Conservation (phyloP, 192 early-diverging fungal genomes). For the Tieghemiomyces parasiticus region DNA sequence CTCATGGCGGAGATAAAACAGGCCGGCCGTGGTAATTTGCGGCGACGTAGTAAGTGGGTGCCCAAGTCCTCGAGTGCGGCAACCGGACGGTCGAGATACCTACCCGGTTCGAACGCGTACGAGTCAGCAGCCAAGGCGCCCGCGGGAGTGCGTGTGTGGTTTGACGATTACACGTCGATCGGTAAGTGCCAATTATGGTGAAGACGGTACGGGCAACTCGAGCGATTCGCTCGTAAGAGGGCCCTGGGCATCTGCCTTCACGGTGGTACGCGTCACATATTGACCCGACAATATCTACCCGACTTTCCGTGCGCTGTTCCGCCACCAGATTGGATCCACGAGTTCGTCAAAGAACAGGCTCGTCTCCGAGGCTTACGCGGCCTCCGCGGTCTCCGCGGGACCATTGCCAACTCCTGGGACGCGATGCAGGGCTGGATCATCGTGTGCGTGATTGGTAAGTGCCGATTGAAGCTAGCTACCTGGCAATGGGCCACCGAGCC, state of each 20-base stretch:
- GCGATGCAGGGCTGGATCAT: slow-evolving; percentile 80
- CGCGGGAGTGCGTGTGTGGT: slow-evolving; percentile 39
- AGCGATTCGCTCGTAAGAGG: background rate
- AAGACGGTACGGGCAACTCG: background rate
- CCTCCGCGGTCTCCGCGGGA: slow-evolving; percentile 36
- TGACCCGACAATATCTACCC: background rate
- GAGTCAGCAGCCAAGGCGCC: slow-evolving; percentile 30
- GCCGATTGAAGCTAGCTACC: too few species aligned
- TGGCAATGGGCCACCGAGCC: too few species aligned
- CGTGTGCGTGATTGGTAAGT: slow-evolving; percentile 48
- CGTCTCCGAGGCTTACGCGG: slow-evolving; percentile 40
- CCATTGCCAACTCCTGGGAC: slow-evolving; percentile 47
- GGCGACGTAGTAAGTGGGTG: background rate
- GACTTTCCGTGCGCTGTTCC: background rate
- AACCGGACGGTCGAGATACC: too few species aligned
- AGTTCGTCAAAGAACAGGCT: slow-evolving; percentile 66
- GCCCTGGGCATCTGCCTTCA: background rate
- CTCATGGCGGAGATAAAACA: background rate
- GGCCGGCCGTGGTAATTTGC: slow-evolving; percentile 5
- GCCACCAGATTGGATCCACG: slow-evolving; percentile 83
- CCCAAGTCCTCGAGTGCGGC: too few species aligned
- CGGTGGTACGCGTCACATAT: background rate
- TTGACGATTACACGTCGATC: slow-evolving; percentile 40
- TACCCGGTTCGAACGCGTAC: too few species aligned
- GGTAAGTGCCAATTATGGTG: slow-evolving; percentile 18